Base-by-base conservation (phyloP, 371 early-diverging fungal species). In the Mucor lusitanicus region DNA sequence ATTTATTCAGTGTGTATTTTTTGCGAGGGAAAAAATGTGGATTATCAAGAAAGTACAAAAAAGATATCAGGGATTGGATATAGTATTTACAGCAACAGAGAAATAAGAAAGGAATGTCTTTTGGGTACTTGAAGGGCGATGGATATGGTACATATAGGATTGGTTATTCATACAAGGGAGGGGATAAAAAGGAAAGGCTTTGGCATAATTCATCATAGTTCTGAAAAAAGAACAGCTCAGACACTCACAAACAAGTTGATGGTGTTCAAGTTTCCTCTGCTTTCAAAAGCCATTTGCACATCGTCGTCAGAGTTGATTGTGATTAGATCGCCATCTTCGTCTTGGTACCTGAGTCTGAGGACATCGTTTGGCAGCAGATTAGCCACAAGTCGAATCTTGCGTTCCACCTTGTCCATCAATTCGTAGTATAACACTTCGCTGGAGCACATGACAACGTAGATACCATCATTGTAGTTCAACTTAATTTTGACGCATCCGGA, bases 301-400 rank as follows among this genome's bases (percentile, higher is more conserved):
- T 97, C 99, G 39, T 95, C 97, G 69, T 97, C 94, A 11, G 89
- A 90, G 67, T 90, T 90, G 71, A 97, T 90, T 33, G 89, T 90
- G 32, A 96, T 90, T 67, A 87, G 84, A 72, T 97, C 97, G 39
- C 92, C 91, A 68, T 96, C 97, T 76, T 96, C 97, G 73, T 97
- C 97, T 71, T 87, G 88, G 75, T 97, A 97, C 65, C 92, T 89
- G 48, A 97, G 85, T 42, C 90, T 86, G 25, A 97, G 68, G 21
- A 71, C 6, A 32, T 87, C 78, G n/a, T 82, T 66, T 13, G 83
- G 70, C 19, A 71, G 67, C 6, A 80, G 65, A 59, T 87, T 80
- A 8, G 92, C 91, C 35, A 94, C 91, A n/a, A 95, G 78, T 37
- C 92, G 82, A 65, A 97, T 90, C 80, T 97, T 97, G 60, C 89